phyloP scores from a whole-genome alignment of 2,329 filamentous ascomycete genomes.

The Diplodia intermedia region DNA sequence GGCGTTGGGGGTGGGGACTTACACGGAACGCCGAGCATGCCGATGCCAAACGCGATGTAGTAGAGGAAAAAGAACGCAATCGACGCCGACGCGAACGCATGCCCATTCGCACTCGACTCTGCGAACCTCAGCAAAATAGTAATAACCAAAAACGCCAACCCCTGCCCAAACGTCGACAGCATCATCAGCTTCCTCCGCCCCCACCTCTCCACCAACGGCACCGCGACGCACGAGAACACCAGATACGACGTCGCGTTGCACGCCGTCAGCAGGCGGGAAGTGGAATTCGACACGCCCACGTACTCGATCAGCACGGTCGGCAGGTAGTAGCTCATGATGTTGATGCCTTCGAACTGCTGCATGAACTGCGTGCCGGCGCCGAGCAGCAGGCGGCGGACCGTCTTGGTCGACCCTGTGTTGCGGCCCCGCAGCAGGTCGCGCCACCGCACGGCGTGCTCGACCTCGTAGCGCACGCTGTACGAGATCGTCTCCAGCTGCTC shows the following conservation, averaged over 20 bases:
- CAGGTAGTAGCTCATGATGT: slow-evolving; percentile 57
- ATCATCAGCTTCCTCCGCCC: slow-evolving; percentile 67
- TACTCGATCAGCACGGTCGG: slow-evolving; percentile 66
- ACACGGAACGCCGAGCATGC: slow-evolving; percentile 58
- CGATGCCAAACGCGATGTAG: slow-evolving; percentile 62
- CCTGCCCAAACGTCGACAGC: slow-evolving; percentile 61
- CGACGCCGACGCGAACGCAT: slow-evolving; percentile 48
- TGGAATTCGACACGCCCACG: slow-evolving; percentile 60
- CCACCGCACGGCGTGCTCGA: slow-evolving; percentile 59
- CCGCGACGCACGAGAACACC: slow-evolving; percentile 55
- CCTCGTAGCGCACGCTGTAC: slow-evolving; percentile 57
- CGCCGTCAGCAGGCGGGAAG: slow-evolving; percentile 63
- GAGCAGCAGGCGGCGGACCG: slow-evolving; percentile 58
- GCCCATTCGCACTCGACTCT: slow-evolving; percentile 37
- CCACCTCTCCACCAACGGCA: slow-evolving; percentile 58
- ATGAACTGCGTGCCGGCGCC: slow-evolving; percentile 62
- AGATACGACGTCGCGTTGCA: slow-evolving; percentile 62
- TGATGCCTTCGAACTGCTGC: slow-evolving; percentile 55
- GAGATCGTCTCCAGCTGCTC: slow-evolving; percentile 55
- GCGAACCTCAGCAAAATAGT: slow-evolving; percentile 57
- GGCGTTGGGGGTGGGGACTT: not conserved
- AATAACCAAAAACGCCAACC: slow-evolving; percentile 60
- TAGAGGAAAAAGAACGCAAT: slow-evolving; percentile 62
- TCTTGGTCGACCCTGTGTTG: slow-evolving; percentile 50
- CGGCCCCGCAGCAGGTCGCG: slow-evolving; percentile 57